Conservation (phyloP, 1,284 basidiomycete species). For the Trichosporon sp. region DNA sequence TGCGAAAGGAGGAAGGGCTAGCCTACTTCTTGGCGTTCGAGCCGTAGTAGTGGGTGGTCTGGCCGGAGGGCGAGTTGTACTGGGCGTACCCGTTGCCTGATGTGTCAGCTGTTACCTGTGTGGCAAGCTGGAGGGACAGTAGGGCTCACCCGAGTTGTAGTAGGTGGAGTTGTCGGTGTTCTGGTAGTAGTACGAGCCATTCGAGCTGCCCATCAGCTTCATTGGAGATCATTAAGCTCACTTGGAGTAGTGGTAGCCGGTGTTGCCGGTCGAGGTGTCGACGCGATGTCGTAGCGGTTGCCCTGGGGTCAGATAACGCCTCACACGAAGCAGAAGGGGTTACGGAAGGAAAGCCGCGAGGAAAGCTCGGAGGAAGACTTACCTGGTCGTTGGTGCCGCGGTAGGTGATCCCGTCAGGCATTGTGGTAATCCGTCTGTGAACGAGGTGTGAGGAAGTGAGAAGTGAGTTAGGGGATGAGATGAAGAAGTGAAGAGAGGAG, state of each 20-base stretch:
- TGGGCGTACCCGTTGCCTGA: constrained; percentile 59
- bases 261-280: constrained; percentile 56
- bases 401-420: constrained; percentile 51
- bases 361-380: constrained; percentile 31
- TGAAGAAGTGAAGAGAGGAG: not conserved
- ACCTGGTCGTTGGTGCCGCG: constrained; percentile 63
- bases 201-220: constrained; percentile 27
- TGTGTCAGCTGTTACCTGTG: constrained; percentile 8
- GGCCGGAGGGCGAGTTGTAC: constrained; percentile 63
- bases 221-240: constrained; percentile 46
- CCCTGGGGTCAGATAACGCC: constrained; percentile 54
- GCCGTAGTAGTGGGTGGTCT: constrained; percentile 36
- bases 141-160: constrained; percentile 58
- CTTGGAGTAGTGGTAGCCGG: constrained; percentile 66
- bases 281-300: constrained; percentile 63
- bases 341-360: not conserved
- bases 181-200: constrained; percentile 65
- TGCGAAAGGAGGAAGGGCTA: too few species aligned
- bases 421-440: constrained; percentile 1
- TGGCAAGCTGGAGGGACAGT: not conserved
- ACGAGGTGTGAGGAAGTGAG: not conserved
- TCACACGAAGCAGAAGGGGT: too few species aligned
- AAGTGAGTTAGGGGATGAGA: not conserved
- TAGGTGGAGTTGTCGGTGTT: constrained; percentile 67
- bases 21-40: constrained; percentile 25